Conservation (phyloP, 257 asterid species). For the Primulina tabacum region DNA sequence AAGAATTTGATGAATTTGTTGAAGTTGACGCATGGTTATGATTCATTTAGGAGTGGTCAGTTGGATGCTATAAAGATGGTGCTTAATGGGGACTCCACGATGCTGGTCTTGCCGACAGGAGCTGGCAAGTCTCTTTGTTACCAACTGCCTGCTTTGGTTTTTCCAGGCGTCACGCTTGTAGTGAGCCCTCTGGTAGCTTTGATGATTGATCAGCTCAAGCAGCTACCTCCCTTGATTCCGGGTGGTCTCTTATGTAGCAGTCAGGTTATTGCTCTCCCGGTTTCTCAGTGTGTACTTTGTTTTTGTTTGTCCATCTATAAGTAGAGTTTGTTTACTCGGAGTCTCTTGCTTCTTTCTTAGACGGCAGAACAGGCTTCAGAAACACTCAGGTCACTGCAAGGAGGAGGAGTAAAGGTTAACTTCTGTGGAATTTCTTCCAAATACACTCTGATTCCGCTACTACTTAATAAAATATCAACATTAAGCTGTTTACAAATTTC, state of each 20-base stretch:
- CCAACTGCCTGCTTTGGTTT: conserved; percentile 78
- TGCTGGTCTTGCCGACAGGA: conserved; percentile 94
- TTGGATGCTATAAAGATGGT: conserved; percentile 87
- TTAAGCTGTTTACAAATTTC: neutral
- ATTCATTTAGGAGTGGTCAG: conserved; percentile 83
- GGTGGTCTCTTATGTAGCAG: conserved; percentile 85
- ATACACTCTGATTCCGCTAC: neutral
- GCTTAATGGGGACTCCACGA: conserved; percentile 68
- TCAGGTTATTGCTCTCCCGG: conserved; percentile 54
- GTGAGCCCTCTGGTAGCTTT: conserved; percentile 91
- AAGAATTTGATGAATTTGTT: conserved; percentile 68
- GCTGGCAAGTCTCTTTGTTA: conserved; percentile 90
- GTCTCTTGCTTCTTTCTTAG: conserved; percentile 41
- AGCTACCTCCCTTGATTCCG: conserved; percentile 64
- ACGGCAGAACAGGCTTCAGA: conserved; percentile 68
- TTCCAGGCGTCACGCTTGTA: conserved; percentile 78
- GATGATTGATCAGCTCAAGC: conserved; percentile 97
- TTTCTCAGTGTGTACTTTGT: conserved; percentile 7
- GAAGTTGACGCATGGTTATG: conserved; percentile 73
- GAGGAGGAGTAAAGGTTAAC: conserved; percentile 72
- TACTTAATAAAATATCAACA: neutral
- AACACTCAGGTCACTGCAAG: conserved; percentile 63
- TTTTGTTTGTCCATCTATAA: neutral
- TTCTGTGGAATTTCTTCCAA: neutral
- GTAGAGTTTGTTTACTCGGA: conserved; percentile 24